Evolutionary conservation across 371 early-diverging fungal species (phyloP), one percentile per base, ranked within the genome.

Genomic region (Mortierella sp.): DNA sequence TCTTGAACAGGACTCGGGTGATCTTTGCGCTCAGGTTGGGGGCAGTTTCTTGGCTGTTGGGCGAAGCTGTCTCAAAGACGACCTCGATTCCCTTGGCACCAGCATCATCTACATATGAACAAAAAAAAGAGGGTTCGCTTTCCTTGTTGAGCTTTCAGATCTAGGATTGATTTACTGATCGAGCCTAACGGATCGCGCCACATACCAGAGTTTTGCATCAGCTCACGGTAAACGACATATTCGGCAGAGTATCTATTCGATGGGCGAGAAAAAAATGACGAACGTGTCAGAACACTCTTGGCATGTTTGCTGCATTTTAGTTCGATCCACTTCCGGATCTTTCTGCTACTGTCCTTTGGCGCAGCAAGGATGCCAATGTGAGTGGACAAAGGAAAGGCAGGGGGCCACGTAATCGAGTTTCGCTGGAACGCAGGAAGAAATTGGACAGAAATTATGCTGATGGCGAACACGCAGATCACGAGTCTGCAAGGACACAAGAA

Each of bases 191-290:
- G 11, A 37, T 40, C 67, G 19, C 8, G 2, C 28, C 3, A 72
- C 59, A 31, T 82, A 88, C 90, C 92, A 55, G 95, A 93, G 83
- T 95, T 95, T 79, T 95, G 98, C 88, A 97, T 92, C 13, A 97
- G 88, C 88, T 96, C 94, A 74, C 94, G 86, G 72, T 93, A 95
- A 13, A 94, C 89, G 6, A 93, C 93, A 88, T 90, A 93, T 82
- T 96, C 96, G 11, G 96, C 95, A 5, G 96, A 95, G 80, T 95
- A 94, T 76, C 88, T 90, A 71, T 19, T 4, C 21, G 28, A 69
- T 11, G 5, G 54, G 24, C 71, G 69, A 31, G 69, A 34, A 13
- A 73, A 19, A 34, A 8, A 34, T 16, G 9, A 34, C 0, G 34
- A 19, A 16, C 75, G 34, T 67, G 67, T 67, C 24, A 67, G 67